These are phyloP conservation scores for Tetramitus jugosus DNA, from an alignment of 208 protist species.

Conservation along the genomic window DNA sequence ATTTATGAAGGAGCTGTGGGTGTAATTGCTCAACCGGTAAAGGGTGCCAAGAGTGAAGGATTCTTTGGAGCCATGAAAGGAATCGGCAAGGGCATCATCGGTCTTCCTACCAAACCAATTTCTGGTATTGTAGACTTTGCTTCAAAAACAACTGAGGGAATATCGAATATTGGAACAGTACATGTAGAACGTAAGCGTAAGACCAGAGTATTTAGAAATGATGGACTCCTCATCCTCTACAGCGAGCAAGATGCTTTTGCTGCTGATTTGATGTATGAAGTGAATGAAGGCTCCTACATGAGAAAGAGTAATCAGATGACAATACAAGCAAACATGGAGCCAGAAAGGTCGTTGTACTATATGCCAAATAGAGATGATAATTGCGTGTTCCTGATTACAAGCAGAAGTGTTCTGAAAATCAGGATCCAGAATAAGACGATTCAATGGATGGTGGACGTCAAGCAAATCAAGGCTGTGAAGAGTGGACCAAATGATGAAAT, in stretches of 20 bases:
- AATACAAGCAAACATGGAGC: too few species aligned
- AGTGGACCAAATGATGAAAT: too few species aligned
- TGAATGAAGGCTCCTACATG: too few species aligned
- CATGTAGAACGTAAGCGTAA: not conserved
- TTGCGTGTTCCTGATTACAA: not conserved
- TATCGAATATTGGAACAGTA: not conserved
- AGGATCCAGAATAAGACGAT: not conserved
- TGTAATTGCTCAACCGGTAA: conserved; percentile 63
- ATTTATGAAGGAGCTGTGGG: conserved; percentile 48
- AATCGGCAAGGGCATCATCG: conserved; percentile 65
- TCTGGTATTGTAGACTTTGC: conserved; percentile 56
- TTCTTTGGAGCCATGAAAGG: conserved; percentile 62
- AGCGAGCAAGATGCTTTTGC: too few species aligned
- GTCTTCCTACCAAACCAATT: conserved; percentile 65
- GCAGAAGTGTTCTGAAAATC: not conserved
- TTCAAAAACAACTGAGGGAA: conserved; percentile 17
- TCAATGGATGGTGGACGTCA: not conserved
- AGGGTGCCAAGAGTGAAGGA: conserved; percentile 64
- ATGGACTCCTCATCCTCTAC: not conserved
- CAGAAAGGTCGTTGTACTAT: too few species aligned
- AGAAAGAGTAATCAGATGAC: too few species aligned
- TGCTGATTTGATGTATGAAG: too few species aligned
- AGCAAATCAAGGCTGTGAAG: too few species aligned
- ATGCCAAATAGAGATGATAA: not conserved
- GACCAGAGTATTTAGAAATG: not conserved